These are phyloP conservation scores for Talaromyces sp. DNA, from an alignment of 2,329 filamentous ascomycete genomes.

Conservation along the genomic window DNA sequence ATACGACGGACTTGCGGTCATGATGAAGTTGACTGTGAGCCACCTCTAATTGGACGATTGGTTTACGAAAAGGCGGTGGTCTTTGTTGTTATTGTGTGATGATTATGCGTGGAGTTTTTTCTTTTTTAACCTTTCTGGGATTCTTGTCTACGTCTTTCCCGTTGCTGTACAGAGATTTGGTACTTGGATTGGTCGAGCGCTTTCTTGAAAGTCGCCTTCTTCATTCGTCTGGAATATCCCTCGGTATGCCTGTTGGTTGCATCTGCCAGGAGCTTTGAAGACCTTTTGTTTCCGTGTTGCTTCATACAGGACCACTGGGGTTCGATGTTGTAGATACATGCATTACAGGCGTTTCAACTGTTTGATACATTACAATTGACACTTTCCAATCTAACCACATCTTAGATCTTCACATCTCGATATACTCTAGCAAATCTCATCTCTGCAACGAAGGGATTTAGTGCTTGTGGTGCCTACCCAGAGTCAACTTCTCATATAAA, in stretches of 20 bases:
- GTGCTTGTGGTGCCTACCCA: not conserved
- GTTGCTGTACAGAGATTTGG: conserved; percentile 16
- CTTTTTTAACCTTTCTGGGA: conserved; percentile 1
- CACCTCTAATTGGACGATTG: conserved; percentile 12
- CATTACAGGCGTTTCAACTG: conserved; percentile 21
- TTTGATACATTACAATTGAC: conserved; percentile 17
- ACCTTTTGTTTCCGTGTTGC: conserved; percentile 18
- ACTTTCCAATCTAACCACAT: conserved; percentile 7
- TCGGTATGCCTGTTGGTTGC: conserved; percentile 16
- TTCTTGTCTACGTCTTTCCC: not conserved
- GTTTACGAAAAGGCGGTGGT: conserved; percentile 19
- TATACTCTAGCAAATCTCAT: not conserved
- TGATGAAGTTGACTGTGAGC: conserved; percentile 20
- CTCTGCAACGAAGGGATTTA: not conserved
- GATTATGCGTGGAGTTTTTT: conserved; percentile 12
- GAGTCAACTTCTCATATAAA: not conserved
- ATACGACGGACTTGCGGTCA: conserved; percentile 15
- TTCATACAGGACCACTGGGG: conserved; percentile 19
- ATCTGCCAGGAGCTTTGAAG: conserved; percentile 20
- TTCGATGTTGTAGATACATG: conserved; percentile 22
- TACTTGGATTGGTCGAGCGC: conserved; percentile 10
- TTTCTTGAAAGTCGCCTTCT: conserved; percentile 4
- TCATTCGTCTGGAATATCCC: conserved; percentile 10
- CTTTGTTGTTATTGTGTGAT: conserved; percentile 14
- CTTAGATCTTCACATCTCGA: not conserved